These are phyloP conservation scores for Vishniacozyma victoriae DNA, from an alignment of 768 basidiomycete genomes.

Conservation along the genomic window DNA sequence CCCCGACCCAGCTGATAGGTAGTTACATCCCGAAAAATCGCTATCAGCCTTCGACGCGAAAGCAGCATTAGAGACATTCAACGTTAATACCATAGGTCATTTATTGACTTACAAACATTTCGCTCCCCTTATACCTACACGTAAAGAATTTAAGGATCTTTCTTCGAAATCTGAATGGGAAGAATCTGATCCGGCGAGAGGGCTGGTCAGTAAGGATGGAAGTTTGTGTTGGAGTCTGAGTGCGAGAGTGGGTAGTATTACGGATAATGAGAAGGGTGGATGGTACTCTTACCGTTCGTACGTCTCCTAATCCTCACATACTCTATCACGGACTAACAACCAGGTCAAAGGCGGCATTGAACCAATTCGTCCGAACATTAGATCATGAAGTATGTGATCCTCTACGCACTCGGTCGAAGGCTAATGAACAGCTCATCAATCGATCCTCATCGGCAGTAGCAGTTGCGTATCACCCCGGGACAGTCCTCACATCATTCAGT, in stretches of 20 bases:
- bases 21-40: slow-evolving; percentile 51
- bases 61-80: slow-evolving; percentile 42
- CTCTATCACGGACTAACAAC: slow-evolving; percentile 1
- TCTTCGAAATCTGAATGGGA: slow-evolving; percentile 8
- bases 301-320: slow-evolving; percentile 8
- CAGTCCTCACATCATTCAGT: slow-evolving; percentile 43
- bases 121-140: slow-evolving; percentile 47
- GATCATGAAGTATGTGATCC: slow-evolving; percentile 46
- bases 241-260: slow-evolving; percentile 49
- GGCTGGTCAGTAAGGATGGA: slow-evolving; percentile 26
- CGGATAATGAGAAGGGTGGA: slow-evolving; percentile 48
- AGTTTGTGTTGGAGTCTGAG: slow-evolving; percentile 47
- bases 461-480: slow-evolving; percentile 46
- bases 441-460: slow-evolving; percentile 47
- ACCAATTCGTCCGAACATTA: slow-evolving; percentile 47
- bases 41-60: slow-evolving; percentile 39
- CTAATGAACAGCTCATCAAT: slow-evolving; percentile 26
- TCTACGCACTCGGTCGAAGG: neutral
- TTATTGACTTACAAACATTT: slow-evolving; percentile 51
- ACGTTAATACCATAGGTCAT: slow-evolving; percentile 50
- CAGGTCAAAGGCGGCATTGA: slow-evolving; percentile 50
- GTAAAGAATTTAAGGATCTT: slow-evolving; percentile 26
- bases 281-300: slow-evolving; percentile 45
- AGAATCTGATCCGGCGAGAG: slow-evolving; percentile 44
- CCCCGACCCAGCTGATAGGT: neutral